A percentile compares a stretch with the other conserved stretches of the same genome.
Conservation (phyloP, 148 eudicot species). For the Vaccinium macrocarpon region DNA sequence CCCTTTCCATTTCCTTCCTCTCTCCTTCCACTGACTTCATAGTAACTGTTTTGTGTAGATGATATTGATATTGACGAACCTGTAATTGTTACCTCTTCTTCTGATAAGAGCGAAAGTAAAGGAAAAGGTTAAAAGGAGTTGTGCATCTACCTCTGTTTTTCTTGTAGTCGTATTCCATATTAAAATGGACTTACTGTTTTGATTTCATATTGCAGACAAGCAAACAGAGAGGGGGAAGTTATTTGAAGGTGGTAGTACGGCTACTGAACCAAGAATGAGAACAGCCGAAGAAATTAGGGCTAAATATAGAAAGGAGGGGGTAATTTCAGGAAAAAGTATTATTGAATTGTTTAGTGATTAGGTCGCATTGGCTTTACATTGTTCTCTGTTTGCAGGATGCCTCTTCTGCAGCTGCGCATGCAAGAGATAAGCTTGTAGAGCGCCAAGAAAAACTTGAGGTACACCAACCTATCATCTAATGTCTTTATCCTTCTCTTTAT, state of each 20-base stretch:
- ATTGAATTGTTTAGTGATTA: constrained; percentile 6
- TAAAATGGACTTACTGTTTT: constrained; percentile 18
- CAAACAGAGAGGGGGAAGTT: constrained; percentile 61
- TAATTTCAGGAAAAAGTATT: constrained; percentile 20
- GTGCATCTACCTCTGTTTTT: not conserved
- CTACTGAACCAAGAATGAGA: constrained; percentile 61
- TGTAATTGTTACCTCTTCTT: constrained; percentile 36
- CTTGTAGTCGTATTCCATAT: not conserved
- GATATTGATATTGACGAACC: constrained; percentile 84
- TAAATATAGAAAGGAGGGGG: constrained; percentile 70
- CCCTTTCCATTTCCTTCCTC: constrained; percentile 5
- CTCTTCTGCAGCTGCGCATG: constrained; percentile 68
- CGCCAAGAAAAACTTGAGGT: constrained; percentile 95
- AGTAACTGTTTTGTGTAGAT: constrained; percentile 46
- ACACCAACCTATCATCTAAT: constrained; percentile 6
- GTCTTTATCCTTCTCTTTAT: constrained; percentile 9
- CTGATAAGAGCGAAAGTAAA: constrained; percentile 31
- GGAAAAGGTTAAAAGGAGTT: constrained; percentile 43
- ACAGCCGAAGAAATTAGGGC: constrained; percentile 90
- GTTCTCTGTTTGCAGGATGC: constrained; percentile 57
- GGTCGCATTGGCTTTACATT: constrained; percentile 16
- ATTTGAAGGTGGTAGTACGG: constrained; percentile 71
- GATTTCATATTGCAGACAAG: constrained; percentile 43
- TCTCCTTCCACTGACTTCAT: constrained; percentile 7
- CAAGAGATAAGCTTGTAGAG: constrained; percentile 84